Percentiles rank a stretch among this genome's conserved stretches.
Conservation (phyloP, 2,329 filamentous ascomycete species). For the Tympanopsis confertula region DNA sequence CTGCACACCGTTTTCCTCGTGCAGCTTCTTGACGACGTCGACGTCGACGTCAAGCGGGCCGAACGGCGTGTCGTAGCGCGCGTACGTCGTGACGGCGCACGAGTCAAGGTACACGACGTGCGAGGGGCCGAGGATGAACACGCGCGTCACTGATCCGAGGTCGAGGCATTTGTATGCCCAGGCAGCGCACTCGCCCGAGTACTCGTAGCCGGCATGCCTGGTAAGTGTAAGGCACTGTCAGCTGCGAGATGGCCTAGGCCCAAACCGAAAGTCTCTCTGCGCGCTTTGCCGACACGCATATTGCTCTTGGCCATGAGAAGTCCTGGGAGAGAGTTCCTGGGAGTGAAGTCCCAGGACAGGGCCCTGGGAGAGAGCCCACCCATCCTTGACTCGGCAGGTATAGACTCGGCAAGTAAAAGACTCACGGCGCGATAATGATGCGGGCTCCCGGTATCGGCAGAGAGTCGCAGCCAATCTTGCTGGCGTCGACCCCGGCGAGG, state of each 20-base stretch:
- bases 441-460: constrained; percentile 66
- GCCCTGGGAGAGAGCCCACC: too few species aligned
- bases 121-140: constrained; percentile 87
- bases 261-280: too few species aligned
- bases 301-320: too few species aligned
- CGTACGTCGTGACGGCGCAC: constrained; percentile 65
- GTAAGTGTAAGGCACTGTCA: constrained; percentile 2
- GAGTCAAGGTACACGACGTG: constrained; percentile 74
- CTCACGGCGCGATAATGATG: constrained; percentile 86
- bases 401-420: too few species aligned
- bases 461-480: constrained; percentile 41
- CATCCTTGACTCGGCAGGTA: too few species aligned
- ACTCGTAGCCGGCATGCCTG: constrained; percentile 87
- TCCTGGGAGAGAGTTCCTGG: not conserved
- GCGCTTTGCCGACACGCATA: too few species aligned
- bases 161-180: constrained; percentile 91
- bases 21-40: constrained; percentile 36
- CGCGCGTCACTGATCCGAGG: constrained; percentile 67
- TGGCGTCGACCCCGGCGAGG: constrained; percentile 54
- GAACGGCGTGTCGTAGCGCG: constrained; percentile 62
- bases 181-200: constrained; percentile 82
- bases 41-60: constrained; percentile 58
- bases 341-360: too few species aligned
- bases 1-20: constrained; percentile 17
- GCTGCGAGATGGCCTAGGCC: constrained; percentile 8